Evolutionary conservation across 176 grass and related monocot genomes (phyloP), one percentile per base, ranked within the genome.

Genomic region (Aegilops speltoides): DNA sequence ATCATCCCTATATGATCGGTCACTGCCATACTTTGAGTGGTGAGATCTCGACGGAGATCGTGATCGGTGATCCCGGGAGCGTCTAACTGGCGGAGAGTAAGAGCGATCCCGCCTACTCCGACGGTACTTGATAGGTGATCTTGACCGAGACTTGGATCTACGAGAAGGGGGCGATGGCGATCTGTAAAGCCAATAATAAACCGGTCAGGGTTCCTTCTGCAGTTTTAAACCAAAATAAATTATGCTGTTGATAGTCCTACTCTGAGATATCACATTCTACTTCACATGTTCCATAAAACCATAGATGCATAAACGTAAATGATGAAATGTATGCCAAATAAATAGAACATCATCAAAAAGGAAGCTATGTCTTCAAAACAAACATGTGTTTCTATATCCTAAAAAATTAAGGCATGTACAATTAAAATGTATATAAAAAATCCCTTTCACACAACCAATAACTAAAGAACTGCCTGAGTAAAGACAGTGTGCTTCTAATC

Each of bases 61-160:
- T 68, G 96, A 95, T 75, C 90, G 88, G 26, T 84, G 84, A 8
- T 92, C 90, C 22, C 88, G 74, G 56, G 86, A 68, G 68, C 46
- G 89, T 80, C 94, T 96, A 68, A 88, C 52, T 81, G 87, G 86
- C 25, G 96, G 94, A 25, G 94, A 96, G 60, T 92, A 90, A 22
- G 97, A 96, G 46, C 86, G 85, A 22, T 94, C 95, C 41, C 89
- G 86, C 79, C 94, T 92, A 28, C 88, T 94, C 73, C 90, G 79
- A 84, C 38, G 89, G 80, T 94, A 98, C 88, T 88, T 98, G 61
- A 98, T 93, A 89, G 97, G 97, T 68, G 97, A 98, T 67, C 94
- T 88, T 84, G 97, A 98, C 40, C 88, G 90, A 78, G 95, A 92
- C 81, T 91, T 90, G 40, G 96, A 98, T 89, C 79, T 91, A 20